Percentiles rank a stretch among this genome's conserved stretches.
These are phyloP conservation scores for Cicer chorassanicum DNA, from an alignment of 306 rosid genomes.

Conservation along the genomic window DNA sequence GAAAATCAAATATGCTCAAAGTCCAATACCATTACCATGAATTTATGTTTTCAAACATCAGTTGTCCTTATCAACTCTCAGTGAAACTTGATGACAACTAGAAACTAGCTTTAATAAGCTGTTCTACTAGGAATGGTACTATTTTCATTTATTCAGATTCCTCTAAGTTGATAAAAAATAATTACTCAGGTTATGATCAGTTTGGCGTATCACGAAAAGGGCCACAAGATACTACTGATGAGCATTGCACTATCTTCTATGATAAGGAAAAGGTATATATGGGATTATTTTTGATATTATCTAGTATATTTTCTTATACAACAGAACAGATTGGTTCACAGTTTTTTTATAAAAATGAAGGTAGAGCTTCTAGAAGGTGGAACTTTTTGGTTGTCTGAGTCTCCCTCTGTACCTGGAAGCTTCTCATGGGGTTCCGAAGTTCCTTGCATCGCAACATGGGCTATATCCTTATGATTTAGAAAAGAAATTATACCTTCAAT, in stretches of 20 bases:
- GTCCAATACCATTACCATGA: constrained; percentile 2
- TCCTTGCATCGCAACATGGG: constrained; percentile 97
- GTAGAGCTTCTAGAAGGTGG: constrained; percentile 96
- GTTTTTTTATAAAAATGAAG: constrained; percentile 52
- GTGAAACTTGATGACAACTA: not conserved
- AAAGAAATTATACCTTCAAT: constrained; percentile 21
- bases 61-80: constrained; percentile 16
- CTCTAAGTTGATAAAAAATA: constrained; percentile 15
- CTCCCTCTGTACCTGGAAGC: constrained; percentile 99
- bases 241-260: constrained; percentile 94
- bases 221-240: constrained; percentile 78
- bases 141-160: not conserved
- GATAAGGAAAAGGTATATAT: constrained; percentile 82
- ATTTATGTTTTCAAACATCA: not conserved
- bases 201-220: constrained; percentile 92
- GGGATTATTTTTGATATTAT: constrained; percentile 24
- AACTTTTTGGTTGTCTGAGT: constrained; percentile 97
- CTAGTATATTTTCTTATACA: constrained; percentile 22
- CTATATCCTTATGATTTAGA: constrained; percentile 76
- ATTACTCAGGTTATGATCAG: constrained; percentile 78
- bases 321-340: constrained; percentile 17
- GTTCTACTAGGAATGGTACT: constrained; percentile 14
- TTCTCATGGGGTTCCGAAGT: constrained; percentile 91
- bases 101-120: constrained; percentile 7
- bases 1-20: constrained; percentile 1